These are phyloP conservation scores for Neurospora sp. DNA, from an alignment of 495 filamentous ascomycete genomes.

Conservation along the genomic window DNA sequence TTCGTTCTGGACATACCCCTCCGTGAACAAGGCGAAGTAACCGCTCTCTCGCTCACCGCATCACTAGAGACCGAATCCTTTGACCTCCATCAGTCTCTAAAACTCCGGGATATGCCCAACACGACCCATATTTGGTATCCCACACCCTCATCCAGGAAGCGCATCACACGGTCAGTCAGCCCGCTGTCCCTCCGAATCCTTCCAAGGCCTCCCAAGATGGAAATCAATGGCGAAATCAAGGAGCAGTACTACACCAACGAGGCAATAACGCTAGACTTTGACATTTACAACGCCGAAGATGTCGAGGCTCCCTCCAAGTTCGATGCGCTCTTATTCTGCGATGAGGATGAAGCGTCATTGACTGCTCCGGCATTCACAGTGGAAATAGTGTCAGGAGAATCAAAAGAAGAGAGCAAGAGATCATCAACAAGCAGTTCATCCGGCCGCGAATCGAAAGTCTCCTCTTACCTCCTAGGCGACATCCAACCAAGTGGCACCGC, in stretches of 20 bases:
- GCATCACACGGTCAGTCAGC: slow-evolving; percentile 33
- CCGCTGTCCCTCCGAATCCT: slow-evolving; percentile 54
- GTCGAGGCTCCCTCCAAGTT: slow-evolving; percentile 61
- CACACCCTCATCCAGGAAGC: slow-evolving; percentile 33
- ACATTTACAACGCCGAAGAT: slow-evolving; percentile 75
- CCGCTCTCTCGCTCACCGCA: slow-evolving; percentile 53
- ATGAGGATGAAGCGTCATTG: slow-evolving; percentile 18
- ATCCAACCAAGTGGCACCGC: slow-evolving; percentile 15
- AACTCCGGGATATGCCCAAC: slow-evolving; percentile 33
- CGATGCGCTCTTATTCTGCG: slow-evolving; percentile 57
- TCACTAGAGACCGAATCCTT: slow-evolving; percentile 54
- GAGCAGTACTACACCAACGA: slow-evolving; percentile 81
- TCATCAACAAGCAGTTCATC: slow-evolving; percentile 4
- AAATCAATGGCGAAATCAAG: slow-evolving; percentile 50
- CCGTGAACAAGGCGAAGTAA: slow-evolving; percentile 70
- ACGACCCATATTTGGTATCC: slow-evolving; percentile 46
- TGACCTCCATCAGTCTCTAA: slow-evolving; percentile 53
- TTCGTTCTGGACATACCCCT: slow-evolving; percentile 63
- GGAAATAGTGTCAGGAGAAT: slow-evolving; percentile 25
- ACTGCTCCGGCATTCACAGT: slow-evolving; percentile 35
- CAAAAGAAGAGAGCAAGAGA: slow-evolving; percentile 20
- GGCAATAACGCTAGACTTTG: slow-evolving; percentile 51
- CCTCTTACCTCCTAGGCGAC: neutral
- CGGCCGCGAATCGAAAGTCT: neutral
- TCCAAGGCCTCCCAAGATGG: slow-evolving; percentile 87